These are phyloP conservation scores for Andrographis paniculata DNA, from an alignment of 305 asterid genomes.

Conservation along the genomic window DNA sequence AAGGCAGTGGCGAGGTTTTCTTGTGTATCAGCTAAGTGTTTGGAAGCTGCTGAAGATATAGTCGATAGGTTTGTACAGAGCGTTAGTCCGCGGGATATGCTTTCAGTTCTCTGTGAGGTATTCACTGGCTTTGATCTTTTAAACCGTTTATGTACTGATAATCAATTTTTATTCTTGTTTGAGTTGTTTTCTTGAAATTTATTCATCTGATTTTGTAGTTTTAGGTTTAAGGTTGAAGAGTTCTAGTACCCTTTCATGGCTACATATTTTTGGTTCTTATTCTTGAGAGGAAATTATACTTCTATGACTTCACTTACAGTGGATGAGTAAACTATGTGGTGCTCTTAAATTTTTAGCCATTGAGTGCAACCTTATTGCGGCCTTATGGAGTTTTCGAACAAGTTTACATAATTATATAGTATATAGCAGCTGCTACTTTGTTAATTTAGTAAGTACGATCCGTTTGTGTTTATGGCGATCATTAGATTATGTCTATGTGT, in stretches of 20 bases:
- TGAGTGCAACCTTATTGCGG: no score
- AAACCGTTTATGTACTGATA: not conserved
- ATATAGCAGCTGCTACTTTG: no score
- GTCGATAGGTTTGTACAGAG: conserved; percentile 37
- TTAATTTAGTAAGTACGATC: no score
- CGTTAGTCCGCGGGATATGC: conserved; percentile 81
- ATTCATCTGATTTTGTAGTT: not conserved
- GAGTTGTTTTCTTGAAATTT: not conserved
- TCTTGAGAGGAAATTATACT: no score
- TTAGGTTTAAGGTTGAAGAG: conserved; percentile 14
- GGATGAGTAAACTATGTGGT: no score
- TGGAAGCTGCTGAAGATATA: conserved; percentile 39
- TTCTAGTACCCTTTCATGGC: conserved; percentile 1
- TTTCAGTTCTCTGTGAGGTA: conserved; percentile 78
- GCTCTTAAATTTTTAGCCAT: no score
- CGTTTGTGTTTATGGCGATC: no score
- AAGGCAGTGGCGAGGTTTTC: conserved; percentile 51
- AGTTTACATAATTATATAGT: no score
- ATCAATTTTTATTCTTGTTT: not conserved
- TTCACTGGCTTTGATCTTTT: conserved; percentile 8
- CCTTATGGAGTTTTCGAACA: no score
- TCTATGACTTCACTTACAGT: no score
- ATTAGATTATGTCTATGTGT: no score
- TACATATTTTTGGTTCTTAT: not conserved
- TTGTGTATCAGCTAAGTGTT: conserved; percentile 46